Conservation (phyloP, 208 protist species). For the Leishmania lainsoni region DNA sequence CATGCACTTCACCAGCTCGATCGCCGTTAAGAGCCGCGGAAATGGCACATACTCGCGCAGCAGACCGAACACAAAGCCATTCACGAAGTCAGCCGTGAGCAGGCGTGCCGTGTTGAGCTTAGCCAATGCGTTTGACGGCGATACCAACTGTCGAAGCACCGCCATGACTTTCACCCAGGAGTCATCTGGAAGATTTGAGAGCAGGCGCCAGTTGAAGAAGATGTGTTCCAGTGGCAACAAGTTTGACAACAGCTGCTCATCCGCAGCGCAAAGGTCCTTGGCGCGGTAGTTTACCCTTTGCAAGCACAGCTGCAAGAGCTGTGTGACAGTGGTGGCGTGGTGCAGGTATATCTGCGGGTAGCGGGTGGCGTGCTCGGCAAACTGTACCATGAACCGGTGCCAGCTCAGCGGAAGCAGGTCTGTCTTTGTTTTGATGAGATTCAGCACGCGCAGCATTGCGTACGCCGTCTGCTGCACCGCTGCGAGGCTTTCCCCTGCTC, state of each 20-base stretch:
- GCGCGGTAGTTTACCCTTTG: slow-evolving; percentile 19
- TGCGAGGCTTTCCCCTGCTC: neutral
- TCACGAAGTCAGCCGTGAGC: slow-evolving; percentile 49
- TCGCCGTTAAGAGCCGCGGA: slow-evolving; percentile 34
- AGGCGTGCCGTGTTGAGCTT: slow-evolving; percentile 62
- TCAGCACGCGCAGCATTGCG: slow-evolving; percentile 35
- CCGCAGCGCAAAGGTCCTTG: slow-evolving; percentile 4
- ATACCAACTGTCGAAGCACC: slow-evolving; percentile 39
- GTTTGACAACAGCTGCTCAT: slow-evolving; percentile 18
- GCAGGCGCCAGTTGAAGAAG: slow-evolving; percentile 66
- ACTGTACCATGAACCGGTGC: slow-evolving; percentile 39
- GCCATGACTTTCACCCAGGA: slow-evolving; percentile 26
- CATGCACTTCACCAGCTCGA: slow-evolving; percentile 34
- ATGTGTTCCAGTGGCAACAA: slow-evolving; percentile 45
- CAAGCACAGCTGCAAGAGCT: slow-evolving; percentile 32
- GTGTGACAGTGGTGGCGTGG: slow-evolving; percentile 17
- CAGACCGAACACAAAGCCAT: slow-evolving; percentile 67
- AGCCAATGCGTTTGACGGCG: slow-evolving; percentile 35
- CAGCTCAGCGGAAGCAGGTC: slow-evolving; percentile 36
- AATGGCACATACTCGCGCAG: slow-evolving; percentile 52
- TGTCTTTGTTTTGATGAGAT: slow-evolving; percentile 34
- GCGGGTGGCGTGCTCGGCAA: slow-evolving; percentile 35
- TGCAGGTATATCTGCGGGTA: slow-evolving; percentile 41
- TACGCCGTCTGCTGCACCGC: slow-evolving; percentile 22
- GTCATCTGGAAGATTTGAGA: slow-evolving; percentile 36